Evolutionary conservation across 306 rosid genomes (phyloP).

Genomic region (Malus orientalis): DNA sequence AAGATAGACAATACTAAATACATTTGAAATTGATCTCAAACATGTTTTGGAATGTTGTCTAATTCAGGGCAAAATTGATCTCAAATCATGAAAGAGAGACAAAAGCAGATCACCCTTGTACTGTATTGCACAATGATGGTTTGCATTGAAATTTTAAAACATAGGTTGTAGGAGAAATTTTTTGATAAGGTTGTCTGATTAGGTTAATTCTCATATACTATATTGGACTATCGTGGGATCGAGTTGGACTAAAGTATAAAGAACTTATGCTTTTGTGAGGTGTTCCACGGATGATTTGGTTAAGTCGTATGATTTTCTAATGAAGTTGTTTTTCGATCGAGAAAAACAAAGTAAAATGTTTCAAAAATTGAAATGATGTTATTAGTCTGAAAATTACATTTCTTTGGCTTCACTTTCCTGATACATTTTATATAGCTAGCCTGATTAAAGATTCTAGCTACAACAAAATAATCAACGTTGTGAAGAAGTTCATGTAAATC

Average conservation of each 20-base stretch:
- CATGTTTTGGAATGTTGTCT: slow-evolving; percentile 5
- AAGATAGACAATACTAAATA: no score
- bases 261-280: not conserved
- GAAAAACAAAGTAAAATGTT: not conserved
- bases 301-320: not conserved
- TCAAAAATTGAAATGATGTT: not conserved
- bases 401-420: slow-evolving; percentile 15
- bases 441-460: slow-evolving; percentile 27
- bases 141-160: not conserved
- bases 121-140: not conserved
- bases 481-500: slow-evolving; percentile 16
- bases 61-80: not conserved
- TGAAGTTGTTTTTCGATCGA: not conserved
- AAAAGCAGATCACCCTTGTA: not conserved
- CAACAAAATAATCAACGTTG: slow-evolving; percentile 7
- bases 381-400: not conserved
- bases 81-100: not conserved
- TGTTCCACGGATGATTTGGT: not conserved
- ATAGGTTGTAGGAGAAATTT: not conserved
- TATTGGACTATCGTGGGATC: no score
- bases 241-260: not conserved
- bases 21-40: not conserved
- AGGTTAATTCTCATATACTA: no score
- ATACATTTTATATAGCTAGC: slow-evolving; percentile 7
- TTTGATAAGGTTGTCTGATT: not conserved